These are phyloP conservation scores for Phialophora macrospora DNA, from an alignment of 2,329 filamentous ascomycete species.

Conservation along the genomic window DNA sequence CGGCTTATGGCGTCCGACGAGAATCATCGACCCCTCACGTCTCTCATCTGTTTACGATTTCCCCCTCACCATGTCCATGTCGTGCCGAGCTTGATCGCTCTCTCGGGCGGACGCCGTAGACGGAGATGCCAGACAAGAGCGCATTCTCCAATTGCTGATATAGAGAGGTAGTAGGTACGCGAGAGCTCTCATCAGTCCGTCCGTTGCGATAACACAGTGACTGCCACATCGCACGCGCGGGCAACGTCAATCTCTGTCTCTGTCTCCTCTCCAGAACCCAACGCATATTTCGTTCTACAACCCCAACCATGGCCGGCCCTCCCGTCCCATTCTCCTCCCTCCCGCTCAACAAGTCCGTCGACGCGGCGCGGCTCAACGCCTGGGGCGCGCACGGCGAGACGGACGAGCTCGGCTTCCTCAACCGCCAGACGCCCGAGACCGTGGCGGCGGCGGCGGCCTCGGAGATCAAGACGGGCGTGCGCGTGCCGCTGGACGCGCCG, in stretches of 20 bases:
- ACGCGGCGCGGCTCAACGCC: constrained; percentile 51
- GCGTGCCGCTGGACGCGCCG: constrained; percentile 43
- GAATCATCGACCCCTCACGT: neutral
- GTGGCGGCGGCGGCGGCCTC: constrained; percentile 49
- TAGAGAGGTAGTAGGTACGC: neutral
- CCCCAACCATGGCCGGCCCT: constrained; percentile 33
- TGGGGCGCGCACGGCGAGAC: constrained; percentile 61
- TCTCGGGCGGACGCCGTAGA: constrained; percentile 11
- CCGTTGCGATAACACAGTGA: neutral
- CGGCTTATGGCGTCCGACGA: neutral
- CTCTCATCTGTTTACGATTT: neutral
- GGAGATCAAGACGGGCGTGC: constrained; percentile 51
- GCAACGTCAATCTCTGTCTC: neutral
- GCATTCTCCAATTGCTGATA: constrained; percentile 12
- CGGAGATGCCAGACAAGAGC: neutral
- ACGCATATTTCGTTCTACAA: neutral
- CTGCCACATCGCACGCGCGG: neutral
- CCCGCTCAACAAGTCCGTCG: constrained; percentile 56
- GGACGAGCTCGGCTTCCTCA: constrained; percentile 61
- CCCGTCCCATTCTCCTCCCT: constrained; percentile 46
- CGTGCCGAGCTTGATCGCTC: constrained; percentile 7
- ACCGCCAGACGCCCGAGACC: constrained; percentile 57
- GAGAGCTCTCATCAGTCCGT: neutral
- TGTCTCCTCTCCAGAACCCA: neutral
- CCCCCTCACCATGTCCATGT: constrained; percentile 8